Conservation (phyloP, 2,329 filamentous ascomycete genomes). For the Curvularia verruculosa region DNA sequence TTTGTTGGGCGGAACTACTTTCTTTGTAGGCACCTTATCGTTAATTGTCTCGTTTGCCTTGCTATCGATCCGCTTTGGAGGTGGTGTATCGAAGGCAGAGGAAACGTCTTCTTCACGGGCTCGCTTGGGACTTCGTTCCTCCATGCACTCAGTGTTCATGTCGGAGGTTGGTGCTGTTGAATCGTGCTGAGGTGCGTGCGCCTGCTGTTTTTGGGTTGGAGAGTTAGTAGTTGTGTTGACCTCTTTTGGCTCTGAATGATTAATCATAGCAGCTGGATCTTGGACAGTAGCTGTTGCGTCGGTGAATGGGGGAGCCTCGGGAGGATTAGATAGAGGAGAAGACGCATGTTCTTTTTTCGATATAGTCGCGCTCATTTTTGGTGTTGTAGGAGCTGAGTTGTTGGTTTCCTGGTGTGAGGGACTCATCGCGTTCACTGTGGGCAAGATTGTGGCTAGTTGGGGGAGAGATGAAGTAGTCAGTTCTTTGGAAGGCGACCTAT, state of each 20-base stretch:
- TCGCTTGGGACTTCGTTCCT: slow-evolving; percentile 16
- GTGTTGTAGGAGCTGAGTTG: slow-evolving; percentile 2
- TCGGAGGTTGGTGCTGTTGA: slow-evolving; percentile 3
- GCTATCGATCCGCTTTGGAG: slow-evolving; percentile 11
- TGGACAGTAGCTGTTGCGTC: slow-evolving; percentile 2
- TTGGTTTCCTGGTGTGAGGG: slow-evolving; percentile 3
- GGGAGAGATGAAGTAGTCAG: background rate
- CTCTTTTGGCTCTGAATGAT: background rate
- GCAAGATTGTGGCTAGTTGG: background rate
- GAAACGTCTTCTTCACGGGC: slow-evolving; percentile 9
- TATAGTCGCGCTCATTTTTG: slow-evolving; percentile 15
- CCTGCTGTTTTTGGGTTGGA: background rate
- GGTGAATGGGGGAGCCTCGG: background rate
- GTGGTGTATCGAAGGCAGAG: slow-evolving; percentile 8
- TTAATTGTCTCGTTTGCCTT: slow-evolving; percentile 9
- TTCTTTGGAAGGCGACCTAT: slow-evolving; percentile 12
- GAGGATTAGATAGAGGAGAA: slow-evolving; percentile 10
- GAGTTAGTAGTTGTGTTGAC: background rate
- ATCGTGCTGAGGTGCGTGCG: background rate
- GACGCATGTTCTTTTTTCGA: slow-evolving; percentile 8
- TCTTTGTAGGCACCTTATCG: background rate
- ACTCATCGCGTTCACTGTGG: background rate
- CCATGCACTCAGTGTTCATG: slow-evolving; percentile 1
- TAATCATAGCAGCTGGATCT: background rate
- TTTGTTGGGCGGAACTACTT: slow-evolving; percentile 9